A percentile compares a stretch with the other conserved stretches of the same genome.
These are phyloP conservation scores for Ustilago vetiveriae DNA, from an alignment of 1,284 basidiomycete species.

Conservation along the genomic window DNA sequence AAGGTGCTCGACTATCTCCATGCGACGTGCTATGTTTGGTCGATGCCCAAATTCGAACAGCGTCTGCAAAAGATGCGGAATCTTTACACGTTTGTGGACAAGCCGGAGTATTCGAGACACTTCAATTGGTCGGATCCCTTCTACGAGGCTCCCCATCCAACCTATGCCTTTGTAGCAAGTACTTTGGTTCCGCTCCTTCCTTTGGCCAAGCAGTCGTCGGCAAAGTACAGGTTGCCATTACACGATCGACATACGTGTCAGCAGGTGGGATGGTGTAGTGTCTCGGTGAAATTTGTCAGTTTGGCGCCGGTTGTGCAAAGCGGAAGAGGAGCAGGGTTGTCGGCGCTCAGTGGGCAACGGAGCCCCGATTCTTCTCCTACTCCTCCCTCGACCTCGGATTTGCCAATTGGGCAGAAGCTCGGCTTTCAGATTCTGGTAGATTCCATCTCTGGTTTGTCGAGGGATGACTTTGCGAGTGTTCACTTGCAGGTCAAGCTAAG, in stretches of 20 bases:
- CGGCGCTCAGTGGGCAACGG: slow-evolving; percentile 23
- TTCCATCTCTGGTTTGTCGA: slow-evolving; percentile 47
- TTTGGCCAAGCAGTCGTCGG: slow-evolving; percentile 74
- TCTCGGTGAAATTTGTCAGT: slow-evolving; percentile 58
- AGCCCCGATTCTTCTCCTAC: slow-evolving; percentile 32
- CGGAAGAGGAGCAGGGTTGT: slow-evolving; percentile 10
- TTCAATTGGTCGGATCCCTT: slow-evolving; percentile 93
- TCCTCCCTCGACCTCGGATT: slow-evolving; percentile 19
- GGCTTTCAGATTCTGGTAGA: slow-evolving; percentile 57
- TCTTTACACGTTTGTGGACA: slow-evolving; percentile 87
- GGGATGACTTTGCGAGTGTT: slow-evolving; percentile 36
- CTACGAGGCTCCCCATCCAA: slow-evolving; percentile 74
- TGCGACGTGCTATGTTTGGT: slow-evolving; percentile 73
- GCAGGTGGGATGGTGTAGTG: slow-evolving; percentile 44
- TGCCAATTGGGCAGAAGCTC: slow-evolving; percentile 52
- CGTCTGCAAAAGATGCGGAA: slow-evolving; percentile 94
- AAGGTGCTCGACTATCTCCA: slow-evolving; percentile 76
- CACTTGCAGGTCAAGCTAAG: slow-evolving; percentile 58
- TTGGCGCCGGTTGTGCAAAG: slow-evolving; percentile 25
- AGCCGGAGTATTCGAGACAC: slow-evolving; percentile 79
- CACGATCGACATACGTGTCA: slow-evolving; percentile 36
- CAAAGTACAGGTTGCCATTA: slow-evolving; percentile 53
- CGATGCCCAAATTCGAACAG: slow-evolving; percentile 83
- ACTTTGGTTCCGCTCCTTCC: slow-evolving; percentile 83
- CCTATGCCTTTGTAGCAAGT: slow-evolving; percentile 77